These are phyloP conservation scores for Raffaelea deltoideospora DNA, from an alignment of 2,329 filamentous ascomycete genomes.

Conservation along the genomic window DNA sequence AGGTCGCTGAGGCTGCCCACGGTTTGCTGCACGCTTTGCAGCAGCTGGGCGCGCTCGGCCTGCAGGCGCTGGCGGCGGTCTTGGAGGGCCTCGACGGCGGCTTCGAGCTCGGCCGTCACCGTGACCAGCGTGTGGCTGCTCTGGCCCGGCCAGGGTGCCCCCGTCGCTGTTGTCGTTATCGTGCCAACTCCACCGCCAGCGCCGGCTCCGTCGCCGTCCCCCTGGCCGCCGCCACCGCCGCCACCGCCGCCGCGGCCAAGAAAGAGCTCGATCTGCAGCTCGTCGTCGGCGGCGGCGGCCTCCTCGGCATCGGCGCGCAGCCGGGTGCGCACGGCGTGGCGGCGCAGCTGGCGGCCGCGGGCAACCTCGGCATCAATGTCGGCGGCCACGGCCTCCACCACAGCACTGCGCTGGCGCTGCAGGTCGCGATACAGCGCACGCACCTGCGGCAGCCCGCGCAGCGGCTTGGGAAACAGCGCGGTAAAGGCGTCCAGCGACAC, in stretches of 20 bases:
- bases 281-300: conserved; percentile 46
- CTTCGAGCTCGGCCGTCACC: conserved; percentile 54
- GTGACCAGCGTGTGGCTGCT: conserved; percentile 45
- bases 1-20: conserved; percentile 68
- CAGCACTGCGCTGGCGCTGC: conserved; percentile 54
- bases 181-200: too few relatives aligned
- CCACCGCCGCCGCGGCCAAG: conserved; percentile 8
- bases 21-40: conserved; percentile 46
- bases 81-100: conserved; percentile 49
- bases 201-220: too few relatives aligned
- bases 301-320: conserved; percentile 33
- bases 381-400: conserved; percentile 50
- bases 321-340: conserved; percentile 38
- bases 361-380: conserved; percentile 51
- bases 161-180: too few relatives aligned
- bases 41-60: conserved; percentile 43
- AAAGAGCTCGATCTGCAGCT: conserved; percentile 48
- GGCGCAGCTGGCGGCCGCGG: conserved; percentile 40
- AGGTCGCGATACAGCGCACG: conserved; percentile 64
- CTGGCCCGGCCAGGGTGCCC: too few relatives aligned
- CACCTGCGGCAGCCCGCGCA: conserved; percentile 51
- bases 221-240: neutral
- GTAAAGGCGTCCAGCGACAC: conserved; percentile 63
- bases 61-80: conserved; percentile 52
- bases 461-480: conserved; percentile 55